Conservation (phyloP, 1,284 basidiomycete genomes). For the Ganoderma resinaceum region DNA sequence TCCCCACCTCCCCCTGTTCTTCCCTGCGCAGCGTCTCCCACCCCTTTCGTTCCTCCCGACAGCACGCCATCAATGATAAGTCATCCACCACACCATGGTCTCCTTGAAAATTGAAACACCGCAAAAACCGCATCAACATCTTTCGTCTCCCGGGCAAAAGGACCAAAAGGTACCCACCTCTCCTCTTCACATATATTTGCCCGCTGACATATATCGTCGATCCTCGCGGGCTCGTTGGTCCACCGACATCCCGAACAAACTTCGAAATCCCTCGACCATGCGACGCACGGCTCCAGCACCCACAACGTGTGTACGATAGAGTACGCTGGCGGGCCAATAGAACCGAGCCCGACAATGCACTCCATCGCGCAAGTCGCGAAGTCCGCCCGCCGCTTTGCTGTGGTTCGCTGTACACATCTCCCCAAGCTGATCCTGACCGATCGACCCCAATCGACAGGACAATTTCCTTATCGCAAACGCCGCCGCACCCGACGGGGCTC, state of each 20-base stretch:
- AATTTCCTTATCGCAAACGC: neutral
- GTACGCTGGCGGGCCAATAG: neutral
- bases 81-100: neutral
- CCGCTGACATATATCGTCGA: neutral
- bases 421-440: neutral
- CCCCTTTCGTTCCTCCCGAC: neutral
- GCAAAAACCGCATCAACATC: neutral
- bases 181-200: constrained; percentile 1
- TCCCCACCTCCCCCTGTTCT: neutral
- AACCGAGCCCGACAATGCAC: neutral
- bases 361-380: neutral
- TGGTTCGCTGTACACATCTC: neutral
- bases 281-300: neutral
- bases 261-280: neutral
- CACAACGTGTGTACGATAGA: neutral
- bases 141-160: neutral
- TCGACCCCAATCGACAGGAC: neutral
- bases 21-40: neutral
- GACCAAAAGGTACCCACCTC: neutral
- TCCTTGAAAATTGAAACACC: neutral
- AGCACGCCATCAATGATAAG: neutral
- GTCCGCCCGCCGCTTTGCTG: neutral
- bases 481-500: neutral
- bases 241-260: neutral
- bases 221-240: neutral